A percentile compares a stretch with the other conserved stretches of the same genome.
Conservation (phyloP, 2,329 filamentous ascomycete genomes). For the Microdochium nivale region DNA sequence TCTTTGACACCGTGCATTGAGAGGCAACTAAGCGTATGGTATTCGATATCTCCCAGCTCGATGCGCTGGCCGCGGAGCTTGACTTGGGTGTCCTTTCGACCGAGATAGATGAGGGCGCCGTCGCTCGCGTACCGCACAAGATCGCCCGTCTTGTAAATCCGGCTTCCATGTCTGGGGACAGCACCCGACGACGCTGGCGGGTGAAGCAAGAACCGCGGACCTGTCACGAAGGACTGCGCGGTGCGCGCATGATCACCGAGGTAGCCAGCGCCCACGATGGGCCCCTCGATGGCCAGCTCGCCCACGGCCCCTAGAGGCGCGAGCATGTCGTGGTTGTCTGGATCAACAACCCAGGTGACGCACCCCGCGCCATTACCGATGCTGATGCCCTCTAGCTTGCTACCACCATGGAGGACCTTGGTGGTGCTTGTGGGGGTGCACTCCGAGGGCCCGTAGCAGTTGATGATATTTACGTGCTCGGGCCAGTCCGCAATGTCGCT, state of each 20-base stretch:
- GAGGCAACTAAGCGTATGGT: background rate
- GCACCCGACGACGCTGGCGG: slow-evolving; percentile 4
- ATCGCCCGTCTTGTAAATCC: background rate
- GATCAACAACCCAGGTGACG: slow-evolving; percentile 6
- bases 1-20: background rate
- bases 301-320: slow-evolving; percentile 9
- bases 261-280: slow-evolving; percentile 33
- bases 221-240: slow-evolving; percentile 27
- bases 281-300: slow-evolving; percentile 18
- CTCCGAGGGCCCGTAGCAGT: slow-evolving; percentile 3
- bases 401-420: background rate
- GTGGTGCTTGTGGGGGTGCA: background rate
- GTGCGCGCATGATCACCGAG: slow-evolving; percentile 33
- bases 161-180: background rate
- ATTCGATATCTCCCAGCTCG: background rate
- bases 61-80: background rate
- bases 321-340: slow-evolving; percentile 6
- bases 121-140: background rate
- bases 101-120: background rate
- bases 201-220: slow-evolving; percentile 9
- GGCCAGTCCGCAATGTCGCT: slow-evolving; percentile 4
- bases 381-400: slow-evolving; percentile 5
- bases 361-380: slow-evolving; percentile 5
- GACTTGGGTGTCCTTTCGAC: background rate
- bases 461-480: slow-evolving; percentile 9